phyloP scores from a whole-genome alignment of 2,329 filamentous ascomycete species.

The Pseudogymnoascus sp. region DNA sequence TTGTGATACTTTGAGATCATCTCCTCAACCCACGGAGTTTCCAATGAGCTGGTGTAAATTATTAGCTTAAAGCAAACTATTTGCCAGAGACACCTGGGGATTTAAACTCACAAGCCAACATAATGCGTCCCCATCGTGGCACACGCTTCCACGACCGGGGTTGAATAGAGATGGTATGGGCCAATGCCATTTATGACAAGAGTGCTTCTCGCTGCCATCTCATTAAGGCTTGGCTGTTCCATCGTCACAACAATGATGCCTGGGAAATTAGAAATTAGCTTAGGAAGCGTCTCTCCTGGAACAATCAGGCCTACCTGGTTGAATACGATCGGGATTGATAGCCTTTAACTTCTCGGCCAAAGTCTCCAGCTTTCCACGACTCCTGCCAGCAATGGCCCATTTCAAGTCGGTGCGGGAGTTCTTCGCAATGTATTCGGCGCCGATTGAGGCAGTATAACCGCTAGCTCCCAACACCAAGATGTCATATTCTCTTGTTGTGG shows the following conservation, averaged over 20 bases:
- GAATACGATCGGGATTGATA: constrained; percentile 44
- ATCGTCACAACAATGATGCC: constrained; percentile 11
- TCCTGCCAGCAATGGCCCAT: constrained; percentile 59
- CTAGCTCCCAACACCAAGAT: constrained; percentile 57
- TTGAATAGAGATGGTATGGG: constrained; percentile 57
- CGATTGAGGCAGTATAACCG: constrained; percentile 57
- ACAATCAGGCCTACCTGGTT: constrained; percentile 39
- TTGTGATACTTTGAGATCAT: constrained; percentile 12
- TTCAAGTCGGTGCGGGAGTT: constrained; percentile 52
- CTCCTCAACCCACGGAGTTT: constrained; percentile 14
- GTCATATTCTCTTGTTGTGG: constrained; percentile 42
- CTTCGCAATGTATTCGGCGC: constrained; percentile 51
- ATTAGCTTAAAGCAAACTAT: background rate
- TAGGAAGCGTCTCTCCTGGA: background rate
- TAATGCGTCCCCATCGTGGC: constrained; percentile 59
- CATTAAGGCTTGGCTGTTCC: constrained; percentile 7
- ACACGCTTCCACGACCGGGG: constrained; percentile 56
- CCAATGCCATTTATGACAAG: constrained; percentile 55
- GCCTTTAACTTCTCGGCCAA: constrained; percentile 45
- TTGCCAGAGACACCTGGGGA: background rate
- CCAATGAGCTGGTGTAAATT: constrained; percentile 9
- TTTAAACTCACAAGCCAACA: constrained; percentile 43
- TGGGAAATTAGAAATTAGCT: background rate
- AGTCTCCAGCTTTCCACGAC: constrained; percentile 37
- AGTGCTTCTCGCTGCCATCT: constrained; percentile 32